These are phyloP conservation scores for Penicillium daleae DNA, from an alignment of 495 filamentous ascomycete genomes.

Conservation along the genomic window DNA sequence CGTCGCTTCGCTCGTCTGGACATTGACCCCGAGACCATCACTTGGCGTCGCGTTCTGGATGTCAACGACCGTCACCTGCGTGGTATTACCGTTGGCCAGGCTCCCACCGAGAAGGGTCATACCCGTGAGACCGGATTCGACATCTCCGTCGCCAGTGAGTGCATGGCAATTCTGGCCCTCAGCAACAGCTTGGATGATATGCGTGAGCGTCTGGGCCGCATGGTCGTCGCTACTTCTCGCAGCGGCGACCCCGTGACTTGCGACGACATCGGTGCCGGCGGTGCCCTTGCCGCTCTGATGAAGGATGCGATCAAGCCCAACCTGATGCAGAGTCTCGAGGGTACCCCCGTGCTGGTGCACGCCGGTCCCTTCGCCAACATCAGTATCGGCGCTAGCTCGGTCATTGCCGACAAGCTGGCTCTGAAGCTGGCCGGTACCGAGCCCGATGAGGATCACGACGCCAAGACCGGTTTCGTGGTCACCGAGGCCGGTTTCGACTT, in stretches of 20 bases:
- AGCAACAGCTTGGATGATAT: constrained; percentile 87
- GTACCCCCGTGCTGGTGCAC: constrained; percentile 95
- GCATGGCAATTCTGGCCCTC: constrained; percentile 96
- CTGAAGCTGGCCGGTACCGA: constrained; percentile 96
- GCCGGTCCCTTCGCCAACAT: constrained; percentile 98
- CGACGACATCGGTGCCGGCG: constrained; percentile 91
- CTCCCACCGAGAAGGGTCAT: constrained; percentile 85
- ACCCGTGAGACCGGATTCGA: constrained; percentile 89
- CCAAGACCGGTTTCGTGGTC: constrained; percentile 91
- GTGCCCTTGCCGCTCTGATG: constrained; percentile 92
- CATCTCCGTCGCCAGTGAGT: constrained; percentile 95
- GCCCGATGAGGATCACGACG: constrained; percentile 82
- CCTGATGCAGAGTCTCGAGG: constrained; percentile 97
- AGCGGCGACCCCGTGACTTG: constrained; percentile 91
- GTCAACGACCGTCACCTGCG: constrained; percentile 95
- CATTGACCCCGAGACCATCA: constrained; percentile 96
- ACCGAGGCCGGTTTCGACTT: constrained; percentile 99
- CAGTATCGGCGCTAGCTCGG: constrained; percentile 92
- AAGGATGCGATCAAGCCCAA: constrained; percentile 98
- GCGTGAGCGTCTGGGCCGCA: constrained; percentile 90
- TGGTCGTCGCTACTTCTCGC: constrained; percentile 91
- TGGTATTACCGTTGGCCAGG: constrained; percentile 83
- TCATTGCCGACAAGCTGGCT: constrained; percentile 92
- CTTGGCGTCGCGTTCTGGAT: constrained; percentile 93
- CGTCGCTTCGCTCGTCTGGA: constrained; percentile 85